Conservation (phyloP, 306 rosid species). For the Quercus ilex region DNA sequence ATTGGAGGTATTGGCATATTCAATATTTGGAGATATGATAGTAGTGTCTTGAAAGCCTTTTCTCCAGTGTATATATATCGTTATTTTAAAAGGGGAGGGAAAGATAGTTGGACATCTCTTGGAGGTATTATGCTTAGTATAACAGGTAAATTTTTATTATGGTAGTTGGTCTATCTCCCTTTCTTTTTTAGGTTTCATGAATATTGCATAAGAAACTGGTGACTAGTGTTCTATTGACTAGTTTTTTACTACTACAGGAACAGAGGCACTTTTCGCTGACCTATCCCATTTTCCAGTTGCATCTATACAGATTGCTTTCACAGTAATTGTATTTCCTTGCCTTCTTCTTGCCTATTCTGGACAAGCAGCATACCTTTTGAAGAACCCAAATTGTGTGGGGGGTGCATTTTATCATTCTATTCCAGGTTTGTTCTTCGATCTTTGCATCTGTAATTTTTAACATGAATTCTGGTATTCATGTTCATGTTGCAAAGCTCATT, state of each 20-base stretch:
- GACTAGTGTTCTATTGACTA: slow-evolving; percentile 26
- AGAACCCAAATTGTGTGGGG: slow-evolving; percentile 40
- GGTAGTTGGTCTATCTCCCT: not conserved
- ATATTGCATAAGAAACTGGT: not conserved
- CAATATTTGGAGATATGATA: slow-evolving; percentile 80
- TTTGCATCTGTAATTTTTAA: not conserved
- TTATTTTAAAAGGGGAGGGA: slow-evolving; percentile 74
- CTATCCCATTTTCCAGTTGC: slow-evolving; percentile 95
- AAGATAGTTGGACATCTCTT: slow-evolving; percentile 82
- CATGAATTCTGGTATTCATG: not conserved
- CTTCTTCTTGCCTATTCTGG: slow-evolving; percentile 95
- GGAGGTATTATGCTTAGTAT: slow-evolving; percentile 97
- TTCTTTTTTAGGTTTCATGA: not conserved
- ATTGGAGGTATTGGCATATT: slow-evolving; percentile 91
- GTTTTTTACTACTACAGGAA: slow-evolving; percentile 58
- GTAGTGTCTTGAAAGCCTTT: slow-evolving; percentile 74
- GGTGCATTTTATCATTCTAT: slow-evolving; percentile 82
- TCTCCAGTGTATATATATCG: slow-evolving; percentile 77
- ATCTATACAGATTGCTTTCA: slow-evolving; percentile 92
- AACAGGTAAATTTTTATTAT: slow-evolving; percentile 56
- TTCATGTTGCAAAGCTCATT: not conserved
- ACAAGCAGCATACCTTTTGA: slow-evolving; percentile 91
- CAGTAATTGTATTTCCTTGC: slow-evolving; percentile 89
- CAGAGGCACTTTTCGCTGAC: slow-evolving; percentile 97
- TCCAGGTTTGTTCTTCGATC: slow-evolving; percentile 61